Evolutionary conservation across 345 rosid genomes (phyloP), one percentile per base, ranked within the genome.

Genomic region (Eucalyptus sp.): DNA sequence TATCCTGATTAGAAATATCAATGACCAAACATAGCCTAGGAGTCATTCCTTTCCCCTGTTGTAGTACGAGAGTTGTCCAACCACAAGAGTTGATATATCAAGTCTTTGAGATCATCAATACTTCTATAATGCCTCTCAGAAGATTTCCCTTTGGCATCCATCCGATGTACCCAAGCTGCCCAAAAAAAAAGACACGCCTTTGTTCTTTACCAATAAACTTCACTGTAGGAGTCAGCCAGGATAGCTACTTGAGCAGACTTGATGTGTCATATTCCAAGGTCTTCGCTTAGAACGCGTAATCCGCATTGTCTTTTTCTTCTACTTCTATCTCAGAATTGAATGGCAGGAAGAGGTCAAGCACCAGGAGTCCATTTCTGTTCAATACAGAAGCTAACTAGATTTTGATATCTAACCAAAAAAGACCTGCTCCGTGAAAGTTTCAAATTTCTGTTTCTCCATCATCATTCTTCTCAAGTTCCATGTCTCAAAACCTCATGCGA

Each of bases 201-300:
- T 13, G 16, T 62, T 0, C 33, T 12, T 29, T 58, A 58, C n/a
- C 27, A 25, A 10, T 10, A 58, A 58, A 0, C n/a, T 58, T 0
- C n/a, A 25, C 31, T 2, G n/a, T 25, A 10, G 66, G 31, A 58
- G 0, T 0, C 66, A 58, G 66, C 66, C 66, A 58, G n/a, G n/a
- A 58, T 10, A 0, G 66, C 66, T 11, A 25, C n/a, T 58, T 58
- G 66, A 58, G 66, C 66, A 58, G 66, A 58, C 66, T 25, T 58
- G 66, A 58, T 11, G 66, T 58, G n/a, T 58, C 14, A 10, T 58
- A 58, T 58, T 58, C 2, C 66, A 58, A 58, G 0, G 66, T 58
- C n/a, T 25, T 58, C 1, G 66, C 66, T 58, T 1, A 58, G 66
- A 58, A 25, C 31, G n/a, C 66, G 66, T 58, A 58, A 25, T 58